These are phyloP conservation scores for Sporothrix brunneoviolacea DNA, from an alignment of 2,329 filamentous ascomycete species.

Conservation along the genomic window DNA sequence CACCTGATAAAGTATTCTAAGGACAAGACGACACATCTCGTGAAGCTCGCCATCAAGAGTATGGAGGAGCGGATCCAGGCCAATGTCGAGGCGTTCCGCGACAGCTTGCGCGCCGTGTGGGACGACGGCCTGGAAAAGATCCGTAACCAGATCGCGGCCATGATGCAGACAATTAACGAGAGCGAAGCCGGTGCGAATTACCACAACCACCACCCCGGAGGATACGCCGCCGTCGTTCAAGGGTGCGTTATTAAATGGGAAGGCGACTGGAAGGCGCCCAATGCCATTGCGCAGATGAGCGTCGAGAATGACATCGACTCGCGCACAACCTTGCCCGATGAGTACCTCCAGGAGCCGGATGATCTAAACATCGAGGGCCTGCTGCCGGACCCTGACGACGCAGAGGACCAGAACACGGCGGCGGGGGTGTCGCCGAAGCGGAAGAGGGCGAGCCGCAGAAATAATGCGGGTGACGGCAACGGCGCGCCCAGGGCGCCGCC, in stretches of 20 bases:
- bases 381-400: not conserved
- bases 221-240: too few species aligned
- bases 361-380: not conserved
- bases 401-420: not conserved
- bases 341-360: not conserved
- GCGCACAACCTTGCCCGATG: not conserved
- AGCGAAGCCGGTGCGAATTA: too few species aligned
- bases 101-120: not conserved
- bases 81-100: not conserved
- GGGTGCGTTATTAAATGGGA: slow-evolving; percentile 1
- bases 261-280: slow-evolving; percentile 4
- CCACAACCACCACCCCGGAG: too few species aligned
- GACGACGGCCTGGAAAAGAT: not conserved
- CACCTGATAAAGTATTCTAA: not conserved
- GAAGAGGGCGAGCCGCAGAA: not conserved
- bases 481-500: not conserved
- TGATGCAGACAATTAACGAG: too few species aligned
- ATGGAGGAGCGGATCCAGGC: not conserved
- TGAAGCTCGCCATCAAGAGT: slow-evolving; percentile 2
- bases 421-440: not conserved
- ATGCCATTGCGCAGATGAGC: not conserved
- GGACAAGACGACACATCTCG: not conserved
- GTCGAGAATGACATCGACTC: not conserved
- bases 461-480: not conserved
- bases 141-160: not conserved